Base-by-base conservation (phyloP, 2,329 filamentous ascomycete genomes). In the Aspergillus ibericus region DNA sequence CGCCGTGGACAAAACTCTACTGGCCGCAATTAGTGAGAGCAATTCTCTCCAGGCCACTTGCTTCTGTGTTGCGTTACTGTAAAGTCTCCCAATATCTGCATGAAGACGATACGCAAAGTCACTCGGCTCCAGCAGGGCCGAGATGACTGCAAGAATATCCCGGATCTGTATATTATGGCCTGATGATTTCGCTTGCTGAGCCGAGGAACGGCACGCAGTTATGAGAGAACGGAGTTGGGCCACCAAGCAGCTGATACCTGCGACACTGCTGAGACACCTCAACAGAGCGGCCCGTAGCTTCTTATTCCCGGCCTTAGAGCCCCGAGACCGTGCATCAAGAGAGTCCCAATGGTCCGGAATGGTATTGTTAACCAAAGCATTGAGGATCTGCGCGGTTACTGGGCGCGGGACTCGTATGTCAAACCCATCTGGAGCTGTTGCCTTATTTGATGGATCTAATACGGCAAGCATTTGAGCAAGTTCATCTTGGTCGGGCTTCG, bases 291-390 rank as follows among this genome's bases (percentile, higher is more conserved):
- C 73, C 46, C 40, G 76, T 72, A 22, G 66, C 67, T 64, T 72
- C 65, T 51, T 58, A 66, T 22, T 56, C 40, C 16, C 50, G 15
- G 59, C 16, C 29, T 54, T 62, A 9, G 61, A 48, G 27, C 32
- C 59, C 60, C 67, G 56, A 27, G 47, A 56, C 49, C 58, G 63
- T 38, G 66, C 59, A 36, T 80, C 76, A 15, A 93, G 70, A 8
- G 85, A 68, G 3, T 80, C 71, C 93, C 95, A 98, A 75, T 93
- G 96, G 70, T 93, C 90, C 1, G 91, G 90, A 7, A 92, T 79
- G 25, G 90, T 92, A 32, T 87, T 85, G 15, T 84, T 87, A 59
- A 96, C 86, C 35, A 99, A 77, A 3, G 85, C 78, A 69, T 92
- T 88, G 53, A 93, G 80, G 32, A 97, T 85, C 66, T 92, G 90